Base-by-base conservation (phyloP, 441 rosid species). In the Corymbia calophylla region DNA sequence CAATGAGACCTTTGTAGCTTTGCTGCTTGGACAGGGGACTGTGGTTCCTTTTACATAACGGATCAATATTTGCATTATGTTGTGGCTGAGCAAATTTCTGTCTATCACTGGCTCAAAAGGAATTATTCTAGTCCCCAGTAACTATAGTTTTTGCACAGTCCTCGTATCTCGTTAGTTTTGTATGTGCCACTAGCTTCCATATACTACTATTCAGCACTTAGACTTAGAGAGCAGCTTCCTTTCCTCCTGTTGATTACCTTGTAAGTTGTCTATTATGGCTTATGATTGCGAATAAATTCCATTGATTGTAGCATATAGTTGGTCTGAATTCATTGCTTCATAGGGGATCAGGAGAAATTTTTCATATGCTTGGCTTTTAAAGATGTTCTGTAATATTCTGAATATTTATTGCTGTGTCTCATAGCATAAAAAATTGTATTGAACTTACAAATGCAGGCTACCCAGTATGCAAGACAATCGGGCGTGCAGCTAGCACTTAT, bases 381-480 rank as follows among this genome's bases (percentile, higher is more conserved):
- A 39, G 49, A 54, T 81, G 64, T 85, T 53, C 87, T 60, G 25
- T 88, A 54, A 70, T 25, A 60, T 87, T 88, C 87, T 64, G 77
- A 91, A 87, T 48, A 53, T 73, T 32, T 53, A 68, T 9, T 53
- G 32, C 51, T 51, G n/a, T 86, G 55, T 80, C 55, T 80, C 88
- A 32, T 81, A 25, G 49, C 47, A 56, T 54, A 64, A 55, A 53
- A 87, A 39, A 12, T 73, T 39, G 29, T 44, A 23, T 77, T 73
- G 80, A 23, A 88, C 70, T 92, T 85, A 88, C 87, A 27, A 87
- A 53, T 93, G 91, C 94, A 98, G 99, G 99, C 73, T 98, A 97
- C 88, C 97, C 94, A 90, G 97, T 98, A n/a, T 98, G 99, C 94
- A 93, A 90, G 85, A 89, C 97, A 32, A 48, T 97, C 90, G 99